phyloP scores from a whole-genome alignment of 2,329 filamentous ascomycete species.

The Ascosphaera apis region DNA sequence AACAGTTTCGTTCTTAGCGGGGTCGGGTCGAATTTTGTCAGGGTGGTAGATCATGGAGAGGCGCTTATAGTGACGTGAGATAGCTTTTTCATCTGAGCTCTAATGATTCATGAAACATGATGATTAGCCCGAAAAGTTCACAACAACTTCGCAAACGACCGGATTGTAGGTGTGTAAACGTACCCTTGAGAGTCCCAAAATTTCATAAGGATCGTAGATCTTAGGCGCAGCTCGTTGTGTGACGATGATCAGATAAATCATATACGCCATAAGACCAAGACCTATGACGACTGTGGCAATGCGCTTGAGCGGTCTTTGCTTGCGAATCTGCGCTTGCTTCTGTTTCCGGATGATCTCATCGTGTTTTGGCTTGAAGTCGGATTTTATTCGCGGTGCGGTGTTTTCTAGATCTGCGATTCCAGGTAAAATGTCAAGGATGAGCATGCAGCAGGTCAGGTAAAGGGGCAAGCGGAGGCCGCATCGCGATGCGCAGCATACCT shows the following conservation, averaged over 20 bases:
- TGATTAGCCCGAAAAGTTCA: neutral
- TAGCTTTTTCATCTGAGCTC: conserved; percentile 68
- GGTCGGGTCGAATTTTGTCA: conserved; percentile 71
- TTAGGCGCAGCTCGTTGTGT: conserved; percentile 50
- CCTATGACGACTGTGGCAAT: conserved; percentile 51
- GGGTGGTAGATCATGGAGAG: conserved; percentile 75
- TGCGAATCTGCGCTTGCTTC: conserved; percentile 68
- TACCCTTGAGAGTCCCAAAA: conserved; percentile 66
- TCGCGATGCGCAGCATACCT: conserved; percentile 19
- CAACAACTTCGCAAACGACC: neutral
- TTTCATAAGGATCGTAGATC: conserved; percentile 93
- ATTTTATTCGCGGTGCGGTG: conserved; percentile 60
- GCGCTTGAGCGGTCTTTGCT: conserved; percentile 72
- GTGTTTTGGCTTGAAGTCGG: conserved; percentile 61
- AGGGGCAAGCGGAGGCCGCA: neutral
- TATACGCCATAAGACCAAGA: conserved; percentile 66
- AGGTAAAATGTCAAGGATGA: conserved; percentile 11
- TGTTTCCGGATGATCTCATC: conserved; percentile 61
- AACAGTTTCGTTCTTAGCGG: conserved; percentile 67
- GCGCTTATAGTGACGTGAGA: conserved; percentile 75
- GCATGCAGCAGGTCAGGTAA: neutral
- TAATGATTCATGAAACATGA: conserved; percentile 12
- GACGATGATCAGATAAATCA: conserved; percentile 73
- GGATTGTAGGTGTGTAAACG: conserved; percentile 8
- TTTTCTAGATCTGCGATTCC: conserved; percentile 39